Conservation (phyloP, 2,329 filamentous ascomycete species). For the Mycosphaerelloides madeirae region DNA sequence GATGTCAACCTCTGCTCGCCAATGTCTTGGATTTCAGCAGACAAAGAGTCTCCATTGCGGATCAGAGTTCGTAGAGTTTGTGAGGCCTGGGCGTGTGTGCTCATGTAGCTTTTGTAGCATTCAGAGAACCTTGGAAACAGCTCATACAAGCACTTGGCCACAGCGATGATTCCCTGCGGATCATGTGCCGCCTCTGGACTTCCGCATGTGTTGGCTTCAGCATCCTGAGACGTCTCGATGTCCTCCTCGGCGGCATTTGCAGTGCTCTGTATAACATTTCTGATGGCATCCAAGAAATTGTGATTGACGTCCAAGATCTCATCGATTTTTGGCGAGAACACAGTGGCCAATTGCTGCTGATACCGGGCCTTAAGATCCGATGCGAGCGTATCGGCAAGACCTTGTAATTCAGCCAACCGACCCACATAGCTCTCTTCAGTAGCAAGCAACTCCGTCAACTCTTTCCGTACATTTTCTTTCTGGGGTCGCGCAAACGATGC, state of each 20-base stretch:
- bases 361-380: conserved; percentile 61
- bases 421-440: conserved; percentile 92
- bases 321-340: conserved; percentile 74
- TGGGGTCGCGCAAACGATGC: conserved; percentile 75
- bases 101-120: conserved; percentile 90
- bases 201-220: conserved; percentile 51
- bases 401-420: conserved; percentile 62
- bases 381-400: conserved; percentile 75
- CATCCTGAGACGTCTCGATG: conserved; percentile 55
- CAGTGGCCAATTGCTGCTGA: conserved; percentile 60
- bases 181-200: conserved; percentile 48
- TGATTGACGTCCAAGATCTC: conserved; percentile 77
- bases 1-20: conserved; percentile 90
- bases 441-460: conserved; percentile 84
- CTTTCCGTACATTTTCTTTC: conserved; percentile 77
- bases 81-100: conserved; percentile 80
- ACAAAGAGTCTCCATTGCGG: conserved; percentile 71
- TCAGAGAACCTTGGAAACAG: conserved; percentile 92
- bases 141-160: conserved; percentile 76
- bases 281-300: conserved; percentile 71
- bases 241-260: conserved; percentile 75
- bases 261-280: conserved; percentile 71
- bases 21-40: conserved; percentile 70
- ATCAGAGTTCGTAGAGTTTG: conserved; percentile 74
- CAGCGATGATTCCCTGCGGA: conserved; percentile 60